Base-by-base conservation (phyloP, 345 rosid species). In the Hibiscus tridactylites region DNA sequence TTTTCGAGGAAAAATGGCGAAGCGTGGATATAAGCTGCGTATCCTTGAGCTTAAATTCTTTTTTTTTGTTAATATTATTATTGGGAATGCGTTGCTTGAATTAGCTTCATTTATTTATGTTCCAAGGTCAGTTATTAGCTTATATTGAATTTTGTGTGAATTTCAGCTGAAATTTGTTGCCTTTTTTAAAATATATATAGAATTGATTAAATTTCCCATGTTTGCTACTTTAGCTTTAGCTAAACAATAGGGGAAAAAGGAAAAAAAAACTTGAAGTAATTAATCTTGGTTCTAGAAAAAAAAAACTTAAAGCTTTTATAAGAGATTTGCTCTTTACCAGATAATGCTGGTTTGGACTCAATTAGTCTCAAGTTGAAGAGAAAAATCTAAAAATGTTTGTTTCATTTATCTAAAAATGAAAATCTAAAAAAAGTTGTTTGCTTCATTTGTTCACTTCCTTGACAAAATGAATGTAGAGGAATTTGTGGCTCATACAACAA, bases 11-110 rank as follows among this genome's bases (percentile, higher is more conserved):
- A 8, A 53, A 74, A 90, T 90, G 96, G 86, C 96, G 71, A 90
- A 88, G 86, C 96, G 96, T 80, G 97, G 96, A 81, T 94, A 88
- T 79, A 91, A 94, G 88, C 91, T 94, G 65, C 98, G 98, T 94
- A 94, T 94, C 98, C 93, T 91, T 24, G 0, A 3, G 58, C 69
- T 63, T 49, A 16, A 44, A 19, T 4, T 67, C 50, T 66, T 15
- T 26, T 24, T 1, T 26, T 2, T 3, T 67, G 7, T 65, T 65
- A 12, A 3, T 44, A n/a, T 65, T 9, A 1, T 42, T 42, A 4
- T 42, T 42, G 46, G 11, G 11, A 42, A 69, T 59, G 57, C 5
- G 72, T 52, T 72, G 63, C 76, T 74, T 62, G 61, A 54, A 16
- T 82, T 26, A 61, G 74, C 75, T 56, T n/a, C 33, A 50, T 24